These are phyloP conservation scores for Fusarium sp. DNA, from an alignment of 2,329 filamentous ascomycete genomes.

Conservation along the genomic window DNA sequence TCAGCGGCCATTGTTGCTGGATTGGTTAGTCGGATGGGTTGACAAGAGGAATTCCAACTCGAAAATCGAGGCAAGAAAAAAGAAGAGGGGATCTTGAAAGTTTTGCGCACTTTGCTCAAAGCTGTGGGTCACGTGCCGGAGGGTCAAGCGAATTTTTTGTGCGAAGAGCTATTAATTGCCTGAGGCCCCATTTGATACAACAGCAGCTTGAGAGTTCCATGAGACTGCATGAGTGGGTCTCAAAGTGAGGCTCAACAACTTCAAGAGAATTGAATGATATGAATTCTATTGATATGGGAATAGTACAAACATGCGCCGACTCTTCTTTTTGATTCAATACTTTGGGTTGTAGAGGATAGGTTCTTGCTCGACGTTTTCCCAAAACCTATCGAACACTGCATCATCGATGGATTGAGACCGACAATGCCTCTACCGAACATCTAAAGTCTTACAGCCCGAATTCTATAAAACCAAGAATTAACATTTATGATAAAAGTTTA, in stretches of 20 bases:
- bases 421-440: not conserved
- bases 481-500: not conserved
- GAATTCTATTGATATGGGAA: too few species aligned
- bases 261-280: not conserved
- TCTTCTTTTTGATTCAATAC: not conserved
- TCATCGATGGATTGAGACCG: not conserved
- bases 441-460: not conserved
- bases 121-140: conserved; percentile 49
- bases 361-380: not conserved
- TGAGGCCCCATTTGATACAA: not conserved
- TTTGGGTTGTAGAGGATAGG: not conserved
- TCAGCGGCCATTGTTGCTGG: conserved; percentile 69
- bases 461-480: too few species aligned
- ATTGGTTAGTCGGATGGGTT: conserved; percentile 51
- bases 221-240: not conserved
- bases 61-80: conserved; percentile 6
- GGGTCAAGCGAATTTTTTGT: conserved; percentile 41
- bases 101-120: conserved; percentile 40
- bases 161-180: not conserved
- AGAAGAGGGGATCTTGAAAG: conserved; percentile 33
- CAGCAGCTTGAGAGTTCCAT: not conserved
- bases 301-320: too few species aligned
- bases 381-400: not conserved
- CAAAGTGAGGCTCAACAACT: not conserved
- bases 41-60: conserved; percentile 38